Evolutionary conservation across 164 flowering plant genomes (phyloP).

Genomic region (Tinospora cordifolia): DNA sequence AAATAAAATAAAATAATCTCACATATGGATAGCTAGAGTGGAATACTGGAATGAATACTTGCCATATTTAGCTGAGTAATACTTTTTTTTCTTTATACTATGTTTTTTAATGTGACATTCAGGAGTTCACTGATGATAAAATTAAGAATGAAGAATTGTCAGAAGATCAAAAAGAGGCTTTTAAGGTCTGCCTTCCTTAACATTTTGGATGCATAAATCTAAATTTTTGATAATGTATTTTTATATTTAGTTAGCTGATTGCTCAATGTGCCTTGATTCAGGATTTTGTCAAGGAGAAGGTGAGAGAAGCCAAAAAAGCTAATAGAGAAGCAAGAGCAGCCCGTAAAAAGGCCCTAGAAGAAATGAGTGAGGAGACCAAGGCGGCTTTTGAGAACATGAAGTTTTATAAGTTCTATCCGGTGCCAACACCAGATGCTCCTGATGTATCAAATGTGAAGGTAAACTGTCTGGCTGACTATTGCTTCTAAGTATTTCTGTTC

Average conservation of each 20-base stretch:
- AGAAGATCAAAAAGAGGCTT: constrained; percentile 71
- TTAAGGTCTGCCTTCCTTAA: constrained; percentile 43
- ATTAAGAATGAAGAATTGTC: constrained; percentile 55
- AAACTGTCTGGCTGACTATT: constrained; percentile 8
- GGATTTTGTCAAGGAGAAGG: constrained; percentile 78
- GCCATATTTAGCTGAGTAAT: background rate
- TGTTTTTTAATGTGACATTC: constrained; percentile 2
- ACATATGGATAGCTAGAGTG: background rate
- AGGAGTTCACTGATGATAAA: constrained; percentile 73
- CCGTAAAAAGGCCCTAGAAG: constrained; percentile 58
- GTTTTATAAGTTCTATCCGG: constrained; percentile 95
- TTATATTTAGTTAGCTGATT: background rate
- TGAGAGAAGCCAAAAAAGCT: constrained; percentile 74
- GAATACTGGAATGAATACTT: background rate
- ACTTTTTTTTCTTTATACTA: background rate
- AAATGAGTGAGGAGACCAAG: constrained; percentile 67
- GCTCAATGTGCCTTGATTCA: constrained; percentile 17
- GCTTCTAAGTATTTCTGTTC: background rate
- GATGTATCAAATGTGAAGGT: constrained; percentile 83
- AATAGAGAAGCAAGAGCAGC: constrained; percentile 86
- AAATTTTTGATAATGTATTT: background rate
- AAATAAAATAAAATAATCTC: too few species aligned
- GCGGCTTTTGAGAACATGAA: constrained; percentile 58
- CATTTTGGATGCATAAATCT: background rate
- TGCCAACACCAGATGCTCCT: constrained; percentile 66